phyloP scores from a whole-genome alignment of 768 basidiomycete genomes.

The Crucibulum laeve region DNA sequence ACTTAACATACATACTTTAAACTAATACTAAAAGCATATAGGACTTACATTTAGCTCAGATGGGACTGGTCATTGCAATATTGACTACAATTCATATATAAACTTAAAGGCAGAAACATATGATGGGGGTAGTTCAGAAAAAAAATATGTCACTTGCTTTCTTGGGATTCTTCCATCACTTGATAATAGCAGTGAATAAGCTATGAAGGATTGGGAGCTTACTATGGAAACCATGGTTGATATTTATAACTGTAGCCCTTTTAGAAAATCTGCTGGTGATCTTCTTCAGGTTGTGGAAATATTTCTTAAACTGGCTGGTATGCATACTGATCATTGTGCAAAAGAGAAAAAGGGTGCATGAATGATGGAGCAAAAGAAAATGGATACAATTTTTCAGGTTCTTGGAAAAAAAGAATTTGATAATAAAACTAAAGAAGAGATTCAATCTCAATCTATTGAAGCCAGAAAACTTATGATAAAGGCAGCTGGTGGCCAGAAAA shows the following conservation, averaged over 20 bases:
- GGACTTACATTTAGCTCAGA: too few relatives aligned
- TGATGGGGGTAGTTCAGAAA: too few relatives aligned
- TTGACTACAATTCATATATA: background rate
- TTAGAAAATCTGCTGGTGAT: constrained; percentile 11
- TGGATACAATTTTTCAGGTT: constrained; percentile 12
- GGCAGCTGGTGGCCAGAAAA: constrained; percentile 8
- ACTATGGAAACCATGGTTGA: constrained; percentile 10
- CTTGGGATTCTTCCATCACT: constrained; percentile 1
- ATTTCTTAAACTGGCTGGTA: constrained; percentile 13
- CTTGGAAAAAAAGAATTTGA: constrained; percentile 17
- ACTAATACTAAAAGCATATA: too few relatives aligned
- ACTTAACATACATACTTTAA: too few relatives aligned
- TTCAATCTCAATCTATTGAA: constrained; percentile 1
- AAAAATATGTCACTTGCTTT: too few relatives aligned
- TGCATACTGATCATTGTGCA: constrained; percentile 17
- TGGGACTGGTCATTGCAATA: background rate
- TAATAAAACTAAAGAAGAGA: constrained; percentile 10
- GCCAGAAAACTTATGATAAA: constrained; percentile 10
- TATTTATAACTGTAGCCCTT: constrained; percentile 15
- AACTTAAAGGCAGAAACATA: background rate
- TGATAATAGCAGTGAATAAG: constrained; percentile 15
- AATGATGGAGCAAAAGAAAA: constrained; percentile 13
- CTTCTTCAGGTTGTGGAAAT: constrained; percentile 10
- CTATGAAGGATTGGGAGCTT: constrained; percentile 15
- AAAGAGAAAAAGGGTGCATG: constrained; percentile 23